phyloP scores from a whole-genome alignment of 306 rosid genomes.

The Glycyrrhiza uralensis region DNA sequence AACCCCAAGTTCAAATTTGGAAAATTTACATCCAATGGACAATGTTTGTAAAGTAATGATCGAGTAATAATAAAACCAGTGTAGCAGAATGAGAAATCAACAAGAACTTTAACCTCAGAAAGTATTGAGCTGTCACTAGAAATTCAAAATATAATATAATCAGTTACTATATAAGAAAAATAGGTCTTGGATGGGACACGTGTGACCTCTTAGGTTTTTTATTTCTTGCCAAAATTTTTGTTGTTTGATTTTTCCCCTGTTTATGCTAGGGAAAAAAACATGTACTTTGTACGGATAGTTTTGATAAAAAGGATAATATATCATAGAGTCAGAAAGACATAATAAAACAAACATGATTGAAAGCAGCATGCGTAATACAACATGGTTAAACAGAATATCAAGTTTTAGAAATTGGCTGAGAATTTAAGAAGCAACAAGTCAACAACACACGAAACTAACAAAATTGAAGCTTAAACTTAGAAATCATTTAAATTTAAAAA shows the following conservation, averaged over 20 bases:
- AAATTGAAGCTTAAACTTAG: background rate
- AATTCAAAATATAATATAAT: background rate
- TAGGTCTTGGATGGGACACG: too few species aligned
- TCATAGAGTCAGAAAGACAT: background rate
- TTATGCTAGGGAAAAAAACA: too few species aligned
- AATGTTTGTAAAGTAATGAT: background rate
- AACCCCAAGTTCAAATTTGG: conserved; percentile 21
- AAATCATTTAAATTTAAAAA: background rate
- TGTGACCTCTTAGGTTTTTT: too few species aligned
- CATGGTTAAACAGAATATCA: background rate
- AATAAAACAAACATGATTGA: background rate
- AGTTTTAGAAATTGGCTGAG: background rate
- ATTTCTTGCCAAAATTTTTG: too few species aligned
- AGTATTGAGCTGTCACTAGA: background rate
- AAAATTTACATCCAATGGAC: background rate
- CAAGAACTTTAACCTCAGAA: conserved; percentile 12
- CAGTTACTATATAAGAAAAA: too few species aligned
- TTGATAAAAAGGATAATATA: background rate
- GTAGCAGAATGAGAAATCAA: conserved; percentile 17
- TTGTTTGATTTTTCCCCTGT: too few species aligned
- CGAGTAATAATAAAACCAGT: background rate
- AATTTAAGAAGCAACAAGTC: background rate
- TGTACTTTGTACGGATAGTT: too few species aligned
- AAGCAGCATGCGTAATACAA: background rate
- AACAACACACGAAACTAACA: background rate